Evolutionary conservation across 768 basidiomycete species (phyloP).

Genomic region (Tylopilus rubrobrunneus): DNA sequence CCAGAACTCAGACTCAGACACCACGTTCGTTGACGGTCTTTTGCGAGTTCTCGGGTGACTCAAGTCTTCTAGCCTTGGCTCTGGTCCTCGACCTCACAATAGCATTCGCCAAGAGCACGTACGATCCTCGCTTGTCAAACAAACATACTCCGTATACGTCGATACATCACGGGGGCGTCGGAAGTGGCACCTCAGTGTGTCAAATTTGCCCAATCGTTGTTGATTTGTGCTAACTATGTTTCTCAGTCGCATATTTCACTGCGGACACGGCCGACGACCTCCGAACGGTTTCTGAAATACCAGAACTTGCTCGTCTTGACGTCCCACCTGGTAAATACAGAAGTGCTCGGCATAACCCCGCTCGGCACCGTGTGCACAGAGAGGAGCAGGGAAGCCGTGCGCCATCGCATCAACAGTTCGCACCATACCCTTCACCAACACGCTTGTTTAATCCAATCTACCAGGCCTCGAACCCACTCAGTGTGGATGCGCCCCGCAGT

Average conservation of each 20-base stretch:
- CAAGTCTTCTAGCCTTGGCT: conserved; percentile 24
- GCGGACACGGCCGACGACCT: conserved; percentile 56
- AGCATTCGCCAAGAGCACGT: conserved; percentile 25
- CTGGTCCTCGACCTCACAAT: conserved; percentile 27
- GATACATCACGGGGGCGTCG: conserved; percentile 60
- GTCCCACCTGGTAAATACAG: conserved; percentile 62
- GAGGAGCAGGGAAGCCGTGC: conserved; percentile 19
- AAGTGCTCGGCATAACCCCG: conserved; percentile 58
- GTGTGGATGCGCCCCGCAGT: not conserved
- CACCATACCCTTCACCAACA: conserved; percentile 31
- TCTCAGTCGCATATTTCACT: conserved; percentile 73
- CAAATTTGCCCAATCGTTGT: conserved; percentile 4
- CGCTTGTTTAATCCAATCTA: conserved; percentile 10
- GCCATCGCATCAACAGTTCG: conserved; percentile 23
- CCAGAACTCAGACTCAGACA: conserved; percentile 46
- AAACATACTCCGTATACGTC: conserved; percentile 77
- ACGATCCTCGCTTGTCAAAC: conserved; percentile 62
- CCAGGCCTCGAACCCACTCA: conserved; percentile 2
- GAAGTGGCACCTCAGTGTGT: conserved; percentile 80
- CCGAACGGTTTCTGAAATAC: conserved; percentile 55
- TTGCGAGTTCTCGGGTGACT: not conserved
- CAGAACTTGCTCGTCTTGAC: conserved; percentile 46
- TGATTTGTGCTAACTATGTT: not conserved
- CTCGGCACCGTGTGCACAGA: conserved; percentile 35
- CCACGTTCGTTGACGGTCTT: conserved; percentile 36